Conservation (phyloP, 1,284 basidiomycete genomes). For the Fistulina hepatica region DNA sequence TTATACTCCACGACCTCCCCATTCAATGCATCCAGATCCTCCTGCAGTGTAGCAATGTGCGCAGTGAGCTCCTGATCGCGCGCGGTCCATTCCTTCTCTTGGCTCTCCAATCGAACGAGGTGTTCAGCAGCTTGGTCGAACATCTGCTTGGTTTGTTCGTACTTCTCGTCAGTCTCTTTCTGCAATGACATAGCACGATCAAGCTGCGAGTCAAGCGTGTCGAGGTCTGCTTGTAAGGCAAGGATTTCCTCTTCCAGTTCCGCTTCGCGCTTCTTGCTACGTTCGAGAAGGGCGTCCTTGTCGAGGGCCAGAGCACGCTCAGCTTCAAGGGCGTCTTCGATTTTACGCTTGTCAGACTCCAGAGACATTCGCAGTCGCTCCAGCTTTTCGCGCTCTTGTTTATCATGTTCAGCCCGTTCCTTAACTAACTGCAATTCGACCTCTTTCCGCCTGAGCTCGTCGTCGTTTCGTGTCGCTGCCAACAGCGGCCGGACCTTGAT, state of each 20-base stretch:
- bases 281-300: slow-evolving; percentile 78
- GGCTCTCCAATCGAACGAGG: slow-evolving; percentile 67
- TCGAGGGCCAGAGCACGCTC: slow-evolving; percentile 76
- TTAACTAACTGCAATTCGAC: slow-evolving; percentile 74
- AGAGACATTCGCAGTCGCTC: slow-evolving; percentile 72
- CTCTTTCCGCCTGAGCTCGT: slow-evolving; percentile 85
- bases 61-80: slow-evolving; percentile 50
- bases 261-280: slow-evolving; percentile 76
- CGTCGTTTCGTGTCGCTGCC: slow-evolving; percentile 87
- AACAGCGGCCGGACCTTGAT: slow-evolving; percentile 78
- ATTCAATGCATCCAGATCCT: slow-evolving; percentile 46
- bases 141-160: slow-evolving; percentile 55
- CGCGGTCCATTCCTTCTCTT: slow-evolving; percentile 58
- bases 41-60: slow-evolving; percentile 47
- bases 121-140: slow-evolving; percentile 81
- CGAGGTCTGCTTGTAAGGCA: slow-evolving; percentile 75
- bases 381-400: slow-evolving; percentile 67
- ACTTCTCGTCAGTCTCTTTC: slow-evolving; percentile 70
- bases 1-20: slow-evolving; percentile 51
- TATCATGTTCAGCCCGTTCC: slow-evolving; percentile 80
- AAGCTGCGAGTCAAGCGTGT: slow-evolving; percentile 77
- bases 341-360: slow-evolving; percentile 71
- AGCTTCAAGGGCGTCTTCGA: slow-evolving; percentile 74
- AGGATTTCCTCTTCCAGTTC: slow-evolving; percentile 81
- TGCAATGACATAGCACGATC: slow-evolving; percentile 70